These are phyloP conservation scores for Avena eriantha DNA, from an alignment of 176 grass and related monocot species.

Conservation along the genomic window DNA sequence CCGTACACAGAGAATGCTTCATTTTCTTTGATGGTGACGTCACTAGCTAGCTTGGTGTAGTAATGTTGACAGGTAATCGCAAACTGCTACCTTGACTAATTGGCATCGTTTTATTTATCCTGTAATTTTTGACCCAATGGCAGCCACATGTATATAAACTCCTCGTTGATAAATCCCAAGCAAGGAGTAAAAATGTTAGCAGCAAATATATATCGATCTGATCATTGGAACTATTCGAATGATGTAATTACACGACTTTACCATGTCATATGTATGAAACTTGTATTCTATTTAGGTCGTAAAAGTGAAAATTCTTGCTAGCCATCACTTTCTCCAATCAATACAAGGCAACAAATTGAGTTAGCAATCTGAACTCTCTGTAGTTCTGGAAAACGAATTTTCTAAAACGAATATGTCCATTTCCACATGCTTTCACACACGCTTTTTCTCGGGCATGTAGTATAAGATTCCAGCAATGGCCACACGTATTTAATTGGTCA, in stretches of 20 bases:
- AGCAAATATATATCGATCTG: not conserved
- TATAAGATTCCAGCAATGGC: not conserved
- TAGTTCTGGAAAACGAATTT: not conserved
- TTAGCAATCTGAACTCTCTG: conserved; percentile 39
- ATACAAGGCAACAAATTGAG: conserved; percentile 17
- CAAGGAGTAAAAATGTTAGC: not conserved
- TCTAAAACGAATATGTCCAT: conserved; percentile 20
- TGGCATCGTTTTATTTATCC: conserved; percentile 19
- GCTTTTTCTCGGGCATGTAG: not conserved
- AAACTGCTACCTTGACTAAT: conserved; percentile 61
- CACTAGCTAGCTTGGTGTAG: not conserved
- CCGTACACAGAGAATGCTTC: conserved; percentile 43
- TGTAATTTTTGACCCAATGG: conserved; percentile 32
- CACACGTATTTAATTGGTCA: not conserved
- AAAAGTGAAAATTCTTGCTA: conserved; percentile 14
- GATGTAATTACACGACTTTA: not conserved
- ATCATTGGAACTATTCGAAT: conserved; percentile 44
- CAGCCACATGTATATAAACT: conserved; percentile 46
- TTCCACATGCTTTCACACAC: conserved; percentile 39
- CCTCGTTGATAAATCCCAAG: not conserved
- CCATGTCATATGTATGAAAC: not conserved
- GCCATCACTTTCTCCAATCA: not conserved
- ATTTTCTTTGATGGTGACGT: conserved; percentile 37
- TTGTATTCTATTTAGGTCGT: not conserved
- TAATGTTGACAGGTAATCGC: conserved; percentile 49